Conservation (phyloP, 2,329 filamentous ascomycete species). For the Chrysoporthe austroafricana region DNA sequence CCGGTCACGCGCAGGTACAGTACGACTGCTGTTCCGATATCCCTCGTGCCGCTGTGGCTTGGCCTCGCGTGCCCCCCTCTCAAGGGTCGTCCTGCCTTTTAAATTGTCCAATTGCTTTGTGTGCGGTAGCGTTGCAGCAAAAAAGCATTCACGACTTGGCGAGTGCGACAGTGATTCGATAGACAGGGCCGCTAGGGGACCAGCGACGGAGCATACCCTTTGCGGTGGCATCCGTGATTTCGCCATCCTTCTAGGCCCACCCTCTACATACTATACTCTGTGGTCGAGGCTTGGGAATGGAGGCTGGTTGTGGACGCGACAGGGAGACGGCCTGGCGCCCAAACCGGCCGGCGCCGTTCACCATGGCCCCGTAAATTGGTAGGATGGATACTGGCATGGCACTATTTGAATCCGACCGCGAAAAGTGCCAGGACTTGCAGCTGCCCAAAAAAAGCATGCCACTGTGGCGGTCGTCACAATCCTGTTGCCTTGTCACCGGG, state of each 20-base stretch:
- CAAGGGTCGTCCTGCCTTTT: conserved; percentile 4
- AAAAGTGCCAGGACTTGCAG: neutral
- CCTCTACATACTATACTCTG: neutral
- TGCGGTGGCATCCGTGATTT: neutral
- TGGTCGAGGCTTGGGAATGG: neutral
- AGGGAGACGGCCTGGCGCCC: conserved; percentile 20
- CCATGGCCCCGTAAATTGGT: conserved; percentile 13
- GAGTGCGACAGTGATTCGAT: conserved; percentile 26
- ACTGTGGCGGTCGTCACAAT: conserved; percentile 6
- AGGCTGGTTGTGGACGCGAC: conserved; percentile 6
- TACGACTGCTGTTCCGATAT: conserved; percentile 13
- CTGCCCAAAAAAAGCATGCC: neutral
- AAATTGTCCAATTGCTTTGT: conserved; percentile 11
- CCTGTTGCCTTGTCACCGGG: neutral
- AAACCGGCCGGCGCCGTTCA: conserved; percentile 17
- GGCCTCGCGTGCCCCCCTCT: neutral
- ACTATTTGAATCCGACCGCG: conserved; percentile 2
- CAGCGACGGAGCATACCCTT: conserved; percentile 9
- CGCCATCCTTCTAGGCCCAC: neutral
- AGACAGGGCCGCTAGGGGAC: conserved; percentile 25
- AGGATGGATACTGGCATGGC: conserved; percentile 17
- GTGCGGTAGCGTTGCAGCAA: conserved; percentile 20
- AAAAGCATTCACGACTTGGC: conserved; percentile 10
- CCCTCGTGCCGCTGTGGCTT: conserved; percentile 22
- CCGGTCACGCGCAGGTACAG: conserved; percentile 5